Base-by-base conservation (phyloP, 352 stramenopile species). In the Phytophthora citrophthora region DNA sequence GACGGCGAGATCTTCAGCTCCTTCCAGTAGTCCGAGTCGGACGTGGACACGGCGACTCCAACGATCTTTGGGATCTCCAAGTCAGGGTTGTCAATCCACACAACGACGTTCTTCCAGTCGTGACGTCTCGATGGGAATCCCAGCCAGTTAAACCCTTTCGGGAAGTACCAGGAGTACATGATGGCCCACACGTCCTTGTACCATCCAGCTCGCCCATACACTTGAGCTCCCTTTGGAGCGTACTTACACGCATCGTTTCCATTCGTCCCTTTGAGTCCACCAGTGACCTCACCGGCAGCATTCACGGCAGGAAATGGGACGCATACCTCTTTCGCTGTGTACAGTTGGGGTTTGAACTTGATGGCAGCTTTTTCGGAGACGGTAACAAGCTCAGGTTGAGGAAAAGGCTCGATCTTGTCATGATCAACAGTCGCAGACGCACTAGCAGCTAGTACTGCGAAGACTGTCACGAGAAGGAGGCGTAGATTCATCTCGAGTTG, bases 91-190 rank as follows among this genome's bases (percentile, higher is more conserved):
- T 44, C 36, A 8, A 56, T 44, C 36, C 49, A 56, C 16, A 56
- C 20, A 8, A 47, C 36, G 0, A 40, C 23, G 3, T n/a, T 45
- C 36, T 13, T 23, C 49, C 49, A 56, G 34, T 36, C 32, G 23
- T 56, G 49, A 20, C 34, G 49, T 23, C 9, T 9, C 5, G 24
- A 15, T 2, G 44, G 24, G 26, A 24, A 38, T 2, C 2, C 13
- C 0, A 0, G 0, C 24, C 44, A 36, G 3, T 2, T 2, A 27
- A 38, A 32, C 0, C 48, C 32, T 13, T 54, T 54, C n/a, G 48
- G 48, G 20, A 54, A 54, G 48, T 54, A 54, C 48, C 48, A 54
- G 15, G 31, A 10, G n/a, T 43, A 54, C 47, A 54, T 54, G 18
- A 54, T 54, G 29, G 47, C 47, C 12, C 18, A 54, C 9, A 29